Evolutionary conservation across 225 moss, liverwort and hornwort species (phyloP).

Genomic region (Pleurozium schreberi): DNA sequence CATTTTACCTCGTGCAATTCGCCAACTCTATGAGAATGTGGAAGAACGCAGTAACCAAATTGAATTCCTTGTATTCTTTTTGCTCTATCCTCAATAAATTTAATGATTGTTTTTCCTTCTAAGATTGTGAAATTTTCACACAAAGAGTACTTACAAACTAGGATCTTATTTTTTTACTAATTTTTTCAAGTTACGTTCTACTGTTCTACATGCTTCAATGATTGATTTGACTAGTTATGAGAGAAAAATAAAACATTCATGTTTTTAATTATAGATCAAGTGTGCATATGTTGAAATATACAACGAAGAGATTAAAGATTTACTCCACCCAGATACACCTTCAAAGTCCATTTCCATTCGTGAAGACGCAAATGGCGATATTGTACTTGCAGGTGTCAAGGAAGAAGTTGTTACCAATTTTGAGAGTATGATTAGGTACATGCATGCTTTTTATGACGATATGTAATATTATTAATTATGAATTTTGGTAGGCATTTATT

Average conservation of each 20-base stretch:
- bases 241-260: neutral
- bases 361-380: slow-evolving; percentile 80
- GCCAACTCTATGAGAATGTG: slow-evolving; percentile 66
- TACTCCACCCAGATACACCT: slow-evolving; percentile 68
- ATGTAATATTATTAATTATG: neutral
- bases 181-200: neutral
- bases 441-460: neutral
- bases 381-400: slow-evolving; percentile 68
- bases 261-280: slow-evolving; percentile 33
- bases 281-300: slow-evolving; percentile 85
- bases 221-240: neutral
- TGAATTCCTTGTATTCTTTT: slow-evolving; percentile 53
- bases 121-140: neutral
- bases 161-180: neutral
- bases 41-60: slow-evolving; percentile 56
- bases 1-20: slow-evolving; percentile 70
- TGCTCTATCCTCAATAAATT: neutral
- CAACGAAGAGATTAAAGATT: slow-evolving; percentile 79
- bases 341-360: slow-evolving; percentile 72
- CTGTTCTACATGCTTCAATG: neutral
- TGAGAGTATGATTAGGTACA: slow-evolving; percentile 63
- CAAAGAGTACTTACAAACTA: neutral
- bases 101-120: neutral
- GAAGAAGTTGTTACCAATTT: slow-evolving; percentile 83
- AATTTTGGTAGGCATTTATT: neutral